Base-by-base conservation (phyloP, 2,329 filamentous ascomycete genomes). In the Diaporthe citriasiana region DNA sequence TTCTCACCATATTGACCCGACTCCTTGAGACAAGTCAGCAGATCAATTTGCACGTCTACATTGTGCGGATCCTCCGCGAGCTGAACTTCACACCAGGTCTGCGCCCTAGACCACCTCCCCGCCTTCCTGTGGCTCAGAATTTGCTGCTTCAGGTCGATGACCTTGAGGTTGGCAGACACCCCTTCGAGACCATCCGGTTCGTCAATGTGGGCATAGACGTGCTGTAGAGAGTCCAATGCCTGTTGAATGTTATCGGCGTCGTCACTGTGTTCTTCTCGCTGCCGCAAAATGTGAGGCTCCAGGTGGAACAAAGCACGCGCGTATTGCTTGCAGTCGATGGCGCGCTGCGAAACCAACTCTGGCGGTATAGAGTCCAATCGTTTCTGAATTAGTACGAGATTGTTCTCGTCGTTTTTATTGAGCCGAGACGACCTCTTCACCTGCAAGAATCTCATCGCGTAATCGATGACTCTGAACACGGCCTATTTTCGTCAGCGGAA, bases 151-250 rank as follows among this genome's bases (percentile, higher is more conserved):
- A 98, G 93, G 77, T 97, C 94, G n/a, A 98, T 86, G 15, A 95
- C 91, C 74, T 93, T 93, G 4, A 98, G 86, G 81, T 97, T 93
- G 27, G 95, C 92, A 1, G 96, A 97, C 75, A 99, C 96, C 3
- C 97, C 97, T 81, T 98, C 95, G 45, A 99, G 92, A 1, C 96
- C 95, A 82, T 99, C 97, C 0, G 97, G 97, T 79, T 99, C 97
- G 79, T 99, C 97, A 75, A 99, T 98, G 78, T 98, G 94, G 1
- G 95, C 94, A 82, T 99, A 99, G 25, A 99, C 98, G 70, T 96
- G 92, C 80, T 98, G 96, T 33, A 99, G 86, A 75, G 92, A 91
- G 77, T 95, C 91, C 74, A 97, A 89, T 5, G 97, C 87, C 33
- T 90, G 87, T 70, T 93, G 87, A n/a, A 89, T 85, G 30, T 91